phyloP scores from a whole-genome alignment of 129 eudicot species.

The Ambrosia trifida region DNA sequence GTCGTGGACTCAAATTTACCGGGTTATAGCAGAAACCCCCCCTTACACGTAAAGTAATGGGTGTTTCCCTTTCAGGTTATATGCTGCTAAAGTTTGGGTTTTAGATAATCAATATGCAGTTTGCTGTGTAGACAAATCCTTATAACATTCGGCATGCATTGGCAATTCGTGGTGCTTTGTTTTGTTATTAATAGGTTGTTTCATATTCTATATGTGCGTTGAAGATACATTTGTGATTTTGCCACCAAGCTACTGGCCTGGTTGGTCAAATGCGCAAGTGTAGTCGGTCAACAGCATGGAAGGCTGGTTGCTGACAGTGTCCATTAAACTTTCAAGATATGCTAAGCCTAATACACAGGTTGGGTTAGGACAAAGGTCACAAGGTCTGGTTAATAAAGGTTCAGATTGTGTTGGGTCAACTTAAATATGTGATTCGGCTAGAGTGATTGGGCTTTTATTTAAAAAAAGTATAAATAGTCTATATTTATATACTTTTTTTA shows the following conservation, averaged over 20 bases:
- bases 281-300: neutral
- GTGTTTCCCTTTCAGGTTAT: neutral
- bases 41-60: neutral
- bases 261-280: neutral
- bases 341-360: neutral
- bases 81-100: neutral
- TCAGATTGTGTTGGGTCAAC: too few relatives aligned
- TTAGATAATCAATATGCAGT: neutral
- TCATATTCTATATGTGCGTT: neutral
- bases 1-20: neutral
- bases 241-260: neutral
- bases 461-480: too few relatives aligned
- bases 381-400: too few relatives aligned
- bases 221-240: neutral
- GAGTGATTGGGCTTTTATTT: too few relatives aligned
- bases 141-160: neutral
- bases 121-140: neutral
- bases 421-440: too few relatives aligned
- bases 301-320: neutral
- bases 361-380: too few relatives aligned
- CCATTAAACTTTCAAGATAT: neutral
- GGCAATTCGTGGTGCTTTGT: neutral
- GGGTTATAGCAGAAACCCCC: neutral
- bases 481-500: too few relatives aligned
- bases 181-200: neutral